Base-by-base conservation (phyloP, 306 rosid genomes). In the Mimosa bimucronata region DNA sequence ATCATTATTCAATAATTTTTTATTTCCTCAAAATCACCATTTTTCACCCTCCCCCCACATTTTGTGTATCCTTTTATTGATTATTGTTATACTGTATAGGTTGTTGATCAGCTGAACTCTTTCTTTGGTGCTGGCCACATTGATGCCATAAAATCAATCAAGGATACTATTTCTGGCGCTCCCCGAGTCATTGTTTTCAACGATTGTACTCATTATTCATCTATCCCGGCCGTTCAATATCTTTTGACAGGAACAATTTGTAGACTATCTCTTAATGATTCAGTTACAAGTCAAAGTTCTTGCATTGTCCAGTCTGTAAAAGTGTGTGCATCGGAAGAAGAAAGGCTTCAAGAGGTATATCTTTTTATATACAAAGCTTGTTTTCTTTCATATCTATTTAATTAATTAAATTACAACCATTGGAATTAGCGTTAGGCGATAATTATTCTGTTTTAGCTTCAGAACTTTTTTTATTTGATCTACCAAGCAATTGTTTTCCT, bases 131-230 rank as follows among this genome's bases (percentile, higher is more conserved):
- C 84, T 66, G 94, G 88, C 64, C 87, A 85, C 75, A 37, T 78
- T 67, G 91, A 92, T 85, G 65, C 80, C 66, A 66, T 84, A 66
- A 85, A 87, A 80, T 84, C 92, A 62, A 88, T 93, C 69, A 84
- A 84, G 84, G 81, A 85, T 58, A 81, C 79, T 19, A 68, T 90
- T 75, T 81, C 86, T 37, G 85, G 85, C 55, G 74, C 80, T 83
- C 88, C 92, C 72, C 90, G 66, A 52, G 37, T 90, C 12, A 82
- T 93, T 88, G 88, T 95, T 87, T 95, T 93, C 83, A 86, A 85
- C 46, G 90, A 93, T 87, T 77, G 87, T 82, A 53, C 77, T 57
- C 83, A 78, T 34, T 74, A 74, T 78, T 58, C 81, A 3, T 80
- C 87, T 78, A 81, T 88, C 62, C 87, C 91, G 6, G 31, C 82